phyloP scores from a whole-genome alignment of 2,329 filamentous ascomycete genomes.

The Pleoardoris graminearum region DNA sequence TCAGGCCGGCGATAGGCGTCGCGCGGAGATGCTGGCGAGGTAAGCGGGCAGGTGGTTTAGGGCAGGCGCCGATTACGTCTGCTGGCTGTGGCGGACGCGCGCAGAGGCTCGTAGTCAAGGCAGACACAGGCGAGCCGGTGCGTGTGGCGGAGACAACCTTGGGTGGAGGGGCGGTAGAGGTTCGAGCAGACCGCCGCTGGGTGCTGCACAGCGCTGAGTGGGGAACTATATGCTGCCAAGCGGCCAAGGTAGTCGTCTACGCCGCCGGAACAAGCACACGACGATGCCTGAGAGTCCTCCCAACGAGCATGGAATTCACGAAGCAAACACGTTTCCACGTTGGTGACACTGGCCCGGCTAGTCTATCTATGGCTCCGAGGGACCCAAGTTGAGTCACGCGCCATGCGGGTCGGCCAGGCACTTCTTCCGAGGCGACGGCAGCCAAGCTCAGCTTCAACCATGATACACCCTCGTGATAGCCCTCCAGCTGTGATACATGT shows the following conservation, averaged over 20 bases:
- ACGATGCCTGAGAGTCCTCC: neutral
- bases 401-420: neutral
- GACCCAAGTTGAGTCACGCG: neutral
- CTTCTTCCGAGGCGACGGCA: neutral
- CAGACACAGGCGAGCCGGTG: slow-evolving; percentile 8
- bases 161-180: neutral
- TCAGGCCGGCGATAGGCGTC: slow-evolving; percentile 4
- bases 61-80: slow-evolving; percentile 8
- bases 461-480: neutral
- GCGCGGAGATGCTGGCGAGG: slow-evolving; percentile 3
- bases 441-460: neutral
- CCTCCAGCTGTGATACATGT: neutral
- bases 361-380: too few relatives aligned
- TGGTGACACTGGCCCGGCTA: too few relatives aligned
- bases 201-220: too few relatives aligned
- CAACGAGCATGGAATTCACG: neutral
- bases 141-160: neutral
- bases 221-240: too few relatives aligned
- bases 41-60: slow-evolving; percentile 12
- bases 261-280: neutral
- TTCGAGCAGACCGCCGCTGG: neutral
- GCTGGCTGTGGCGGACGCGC: slow-evolving; percentile 8
- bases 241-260: too few relatives aligned
- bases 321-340: neutral
- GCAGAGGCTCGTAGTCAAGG: slow-evolving; percentile 11